Evolutionary conservation across 768 basidiomycete genomes (phyloP).

Genomic region (Pisolithus tinctorius): DNA sequence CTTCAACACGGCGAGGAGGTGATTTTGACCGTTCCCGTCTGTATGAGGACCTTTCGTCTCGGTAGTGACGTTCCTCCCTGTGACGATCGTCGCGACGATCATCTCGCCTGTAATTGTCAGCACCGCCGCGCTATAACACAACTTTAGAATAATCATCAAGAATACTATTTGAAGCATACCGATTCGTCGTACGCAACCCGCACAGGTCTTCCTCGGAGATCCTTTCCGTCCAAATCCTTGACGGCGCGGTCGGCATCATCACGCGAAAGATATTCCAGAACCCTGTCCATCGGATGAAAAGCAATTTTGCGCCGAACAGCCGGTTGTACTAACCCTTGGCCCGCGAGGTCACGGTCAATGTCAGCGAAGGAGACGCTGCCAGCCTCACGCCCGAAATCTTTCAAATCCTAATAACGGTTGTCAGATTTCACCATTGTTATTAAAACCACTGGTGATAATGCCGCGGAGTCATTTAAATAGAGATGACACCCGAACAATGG

Average conservation of each 20-base stretch:
- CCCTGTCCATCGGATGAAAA: slow-evolving; percentile 35
- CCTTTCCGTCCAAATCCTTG: slow-evolving; percentile 77
- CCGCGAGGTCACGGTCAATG: slow-evolving; percentile 80
- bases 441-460: slow-evolving; percentile 7
- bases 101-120: slow-evolving; percentile 73
- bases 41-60: slow-evolving; percentile 39
- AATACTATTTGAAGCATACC: slow-evolving; percentile 32
- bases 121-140: slow-evolving; percentile 47
- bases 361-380: slow-evolving; percentile 93
- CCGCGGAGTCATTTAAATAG: neutral
- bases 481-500: slow-evolving; percentile 6
- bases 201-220: slow-evolving; percentile 78
- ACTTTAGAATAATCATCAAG: neutral
- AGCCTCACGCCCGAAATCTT: slow-evolving; percentile 94
- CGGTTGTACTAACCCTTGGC: slow-evolving; percentile 66
- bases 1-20: slow-evolving; percentile 59
- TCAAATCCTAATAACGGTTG: slow-evolving; percentile 70
- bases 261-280: slow-evolving; percentile 84
- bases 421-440: slow-evolving; percentile 3
- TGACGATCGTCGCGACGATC: slow-evolving; percentile 48
- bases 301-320: neutral
- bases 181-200: slow-evolving; percentile 62
- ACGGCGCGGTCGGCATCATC: slow-evolving; percentile 94
- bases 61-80: slow-evolving; percentile 46
- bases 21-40: slow-evolving; percentile 83